Percentiles rank a stretch among this genome's conserved stretches.
phyloP scores from a whole-genome alignment of 345 rosid genomes.

The sweet orange (Citrus sinensis) region DVS_A1.0 CM039161.1:2123001-2123500 shows the following conservation, averaged over 20 bases:
- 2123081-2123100: neutral
- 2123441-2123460: slow-evolving; percentile 18
- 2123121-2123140: neutral
- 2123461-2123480: slow-evolving; percentile 13
- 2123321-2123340: slow-evolving; percentile 29
- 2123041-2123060: neutral
- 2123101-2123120: neutral
- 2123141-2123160: neutral
- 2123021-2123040: neutral
- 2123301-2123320: slow-evolving; percentile 19
- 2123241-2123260: slow-evolving; percentile 25
- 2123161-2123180: neutral
- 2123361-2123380: slow-evolving; percentile 41
- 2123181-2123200: slow-evolving; percentile 14
- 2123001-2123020: neutral
- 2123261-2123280: slow-evolving; percentile 19
- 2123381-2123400: slow-evolving; percentile 31
- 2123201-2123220: slow-evolving; percentile 21
- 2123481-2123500: slow-evolving; percentile 33
- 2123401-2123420: slow-evolving; percentile 27
- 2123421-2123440: slow-evolving; percentile 28
- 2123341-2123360: slow-evolving; percentile 30
- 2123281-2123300: slow-evolving; percentile 2
- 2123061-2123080: neutral
- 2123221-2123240: slow-evolving; percentile 44